Percentiles rank a stretch among this genome's conserved stretches.
Evolutionary conservation across 1,284 basidiomycete species (phyloP).

Genomic region (Lentinula novae-zelandiae): DNA sequence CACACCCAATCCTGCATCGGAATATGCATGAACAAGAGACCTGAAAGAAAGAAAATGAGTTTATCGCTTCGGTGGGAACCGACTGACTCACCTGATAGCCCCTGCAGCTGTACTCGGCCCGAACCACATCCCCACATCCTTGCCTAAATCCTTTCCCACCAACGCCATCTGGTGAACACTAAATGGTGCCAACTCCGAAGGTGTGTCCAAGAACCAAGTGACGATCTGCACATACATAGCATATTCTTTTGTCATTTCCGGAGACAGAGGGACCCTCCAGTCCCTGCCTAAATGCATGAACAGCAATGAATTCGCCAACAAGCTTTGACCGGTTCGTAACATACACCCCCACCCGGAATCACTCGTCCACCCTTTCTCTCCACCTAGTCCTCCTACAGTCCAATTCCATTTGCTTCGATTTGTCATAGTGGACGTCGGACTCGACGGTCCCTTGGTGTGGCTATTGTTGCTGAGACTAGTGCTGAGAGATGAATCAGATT

Average conservation of each 20-base stretch:
- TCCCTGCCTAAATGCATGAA: conserved; percentile 85
- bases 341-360: conserved; percentile 99
- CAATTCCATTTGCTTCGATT: conserved; percentile 15
- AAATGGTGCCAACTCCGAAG: conserved; percentile 86
- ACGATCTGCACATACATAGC: conserved; percentile 85
- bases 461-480: conserved; percentile 9
- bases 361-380: conserved; percentile 82
- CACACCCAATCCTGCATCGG: conserved; percentile 80
- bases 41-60: conserved; percentile 31
- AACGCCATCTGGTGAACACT: conserved; percentile 95
- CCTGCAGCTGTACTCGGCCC: conserved; percentile 96
- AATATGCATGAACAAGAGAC: conserved; percentile 76
- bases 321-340: conserved; percentile 90
- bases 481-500: conserved; percentile 13
- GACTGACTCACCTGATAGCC: conserved; percentile 72
- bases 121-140: conserved; percentile 97
- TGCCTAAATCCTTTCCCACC: conserved; percentile 92
- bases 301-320: conserved; percentile 87
- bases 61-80: background rate
- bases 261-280: conserved; percentile 72
- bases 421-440: conserved; percentile 12
- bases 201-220: conserved; percentile 94
- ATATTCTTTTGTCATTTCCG: conserved; percentile 56
- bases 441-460: conserved; percentile 4
- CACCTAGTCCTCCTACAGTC: conserved; percentile 27